A percentile compares a stretch with the other conserved stretches of the same genome.
phyloP scores from a whole-genome alignment of 2,329 filamentous ascomycete genomes.

The Diaporthe sp. region DNA sequence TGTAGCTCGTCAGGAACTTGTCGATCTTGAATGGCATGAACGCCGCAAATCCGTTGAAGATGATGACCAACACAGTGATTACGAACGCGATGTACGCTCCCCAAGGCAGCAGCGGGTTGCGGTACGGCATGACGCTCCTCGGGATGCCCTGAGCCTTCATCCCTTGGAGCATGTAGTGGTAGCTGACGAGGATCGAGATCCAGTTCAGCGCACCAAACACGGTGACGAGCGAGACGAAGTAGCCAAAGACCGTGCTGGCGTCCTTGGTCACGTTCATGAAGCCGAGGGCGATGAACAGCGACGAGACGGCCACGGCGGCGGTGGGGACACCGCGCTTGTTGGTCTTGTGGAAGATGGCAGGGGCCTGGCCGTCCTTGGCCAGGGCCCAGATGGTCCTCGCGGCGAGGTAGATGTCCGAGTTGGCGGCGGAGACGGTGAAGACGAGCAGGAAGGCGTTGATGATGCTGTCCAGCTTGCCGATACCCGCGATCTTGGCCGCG shows the following conservation, averaged over 20 bases:
- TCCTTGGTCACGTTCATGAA: slow-evolving; percentile 57
- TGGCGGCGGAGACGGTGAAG: slow-evolving; percentile 71
- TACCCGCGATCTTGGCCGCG: slow-evolving; percentile 60
- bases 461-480: slow-evolving; percentile 66
- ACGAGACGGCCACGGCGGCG: slow-evolving; percentile 53
- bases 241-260: slow-evolving; percentile 55
- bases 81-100: slow-evolving; percentile 58
- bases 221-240: slow-evolving; percentile 59
- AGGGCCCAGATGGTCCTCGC: slow-evolving; percentile 57
- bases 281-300: slow-evolving; percentile 53
- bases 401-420: slow-evolving; percentile 68
- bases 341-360: slow-evolving; percentile 51
- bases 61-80: slow-evolving; percentile 52
- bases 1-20: slow-evolving; percentile 73
- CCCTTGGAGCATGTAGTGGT: slow-evolving; percentile 55
- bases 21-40: slow-evolving; percentile 66
- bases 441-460: slow-evolving; percentile 72
- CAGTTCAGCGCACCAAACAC: slow-evolving; percentile 60
- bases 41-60: slow-evolving; percentile 10
- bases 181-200: slow-evolving; percentile 56
- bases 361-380: slow-evolving; percentile 57
- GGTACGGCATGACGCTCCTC: slow-evolving; percentile 53
- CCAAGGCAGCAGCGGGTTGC: slow-evolving; percentile 55
- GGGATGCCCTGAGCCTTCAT: slow-evolving; percentile 46
- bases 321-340: slow-evolving; percentile 57